Conservation (phyloP, 2,329 filamentous ascomycete species). For the Xylaria sp. region DNA sequence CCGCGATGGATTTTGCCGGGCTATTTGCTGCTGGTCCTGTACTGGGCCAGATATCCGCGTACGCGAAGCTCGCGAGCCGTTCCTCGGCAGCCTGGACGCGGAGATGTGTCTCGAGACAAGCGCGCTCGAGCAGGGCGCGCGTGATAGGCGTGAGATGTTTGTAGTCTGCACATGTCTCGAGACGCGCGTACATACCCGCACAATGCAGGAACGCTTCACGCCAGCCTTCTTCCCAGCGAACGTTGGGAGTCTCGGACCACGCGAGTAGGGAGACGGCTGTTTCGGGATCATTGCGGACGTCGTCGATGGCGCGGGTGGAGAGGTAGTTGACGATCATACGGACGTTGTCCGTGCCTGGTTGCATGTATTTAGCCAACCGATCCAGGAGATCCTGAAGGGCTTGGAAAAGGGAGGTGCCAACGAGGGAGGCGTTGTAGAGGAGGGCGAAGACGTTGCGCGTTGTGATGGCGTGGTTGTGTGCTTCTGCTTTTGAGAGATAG, state of each 20-base stretch:
- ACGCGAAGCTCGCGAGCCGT: slow-evolving; percentile 55
- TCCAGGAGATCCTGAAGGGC: slow-evolving; percentile 57
- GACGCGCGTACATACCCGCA: slow-evolving; percentile 54
- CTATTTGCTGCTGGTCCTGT: slow-evolving; percentile 29
- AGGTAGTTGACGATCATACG: slow-evolving; percentile 58
- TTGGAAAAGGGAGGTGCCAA: slow-evolving; percentile 58
- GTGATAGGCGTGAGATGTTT: slow-evolving; percentile 56
- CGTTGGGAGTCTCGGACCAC: slow-evolving; percentile 58
- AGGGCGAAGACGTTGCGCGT: slow-evolving; percentile 66
- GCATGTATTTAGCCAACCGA: slow-evolving; percentile 55
- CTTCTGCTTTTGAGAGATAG: slow-evolving; percentile 43
- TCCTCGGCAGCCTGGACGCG: slow-evolving; percentile 59
- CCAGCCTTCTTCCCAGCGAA: slow-evolving; percentile 63
- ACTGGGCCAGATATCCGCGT: slow-evolving; percentile 54
- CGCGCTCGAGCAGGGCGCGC: slow-evolving; percentile 56
- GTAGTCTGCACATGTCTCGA: slow-evolving; percentile 53
- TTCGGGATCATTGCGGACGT: slow-evolving; percentile 56
- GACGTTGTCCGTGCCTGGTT: slow-evolving; percentile 51
- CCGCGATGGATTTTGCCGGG: slow-evolving; percentile 50
- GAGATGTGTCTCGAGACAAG: slow-evolving; percentile 56
- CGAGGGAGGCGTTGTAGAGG: slow-evolving; percentile 58
- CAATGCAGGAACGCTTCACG: slow-evolving; percentile 62
- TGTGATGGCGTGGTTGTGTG: slow-evolving; percentile 56
- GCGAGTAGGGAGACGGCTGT: slow-evolving; percentile 57
- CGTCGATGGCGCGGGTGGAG: slow-evolving; percentile 54